phyloP scores from a whole-genome alignment of 805 yeast species.

The Candida golubevii region DNA sequence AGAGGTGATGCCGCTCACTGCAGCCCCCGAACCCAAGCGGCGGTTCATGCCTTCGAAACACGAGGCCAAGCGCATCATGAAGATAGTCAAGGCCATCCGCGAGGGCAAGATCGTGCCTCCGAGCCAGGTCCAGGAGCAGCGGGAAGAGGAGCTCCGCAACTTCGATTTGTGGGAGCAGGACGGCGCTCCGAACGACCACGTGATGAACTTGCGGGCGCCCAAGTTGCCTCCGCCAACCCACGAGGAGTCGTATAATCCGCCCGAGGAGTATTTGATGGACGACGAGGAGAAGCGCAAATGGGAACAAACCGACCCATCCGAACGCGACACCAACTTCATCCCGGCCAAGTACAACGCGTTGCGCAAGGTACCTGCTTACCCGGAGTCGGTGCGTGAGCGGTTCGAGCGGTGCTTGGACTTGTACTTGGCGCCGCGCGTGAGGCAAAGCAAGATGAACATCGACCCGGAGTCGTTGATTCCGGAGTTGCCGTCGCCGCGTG shows the following conservation, averaged over 20 bases:
- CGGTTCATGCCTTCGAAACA: constrained; percentile 95
- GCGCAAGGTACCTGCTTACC: constrained; percentile 92
- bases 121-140: constrained; percentile 47
- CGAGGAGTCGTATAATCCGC: constrained; percentile 96
- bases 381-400: constrained; percentile 77
- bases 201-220: constrained; percentile 93
- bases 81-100: constrained; percentile 91
- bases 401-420: constrained; percentile 93
- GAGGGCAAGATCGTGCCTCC: constrained; percentile 92
- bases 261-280: constrained; percentile 83
- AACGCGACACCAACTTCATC: constrained; percentile 71
- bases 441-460: constrained; percentile 83
- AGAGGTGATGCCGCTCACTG: constrained; percentile 87
- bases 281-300: constrained; percentile 74
- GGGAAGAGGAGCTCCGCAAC: constrained; percentile 47
- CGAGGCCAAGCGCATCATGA: constrained; percentile 95
- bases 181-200: constrained; percentile 56
- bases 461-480: constrained; percentile 96
- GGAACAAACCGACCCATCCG: constrained; percentile 66
- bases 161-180: constrained; percentile 82
- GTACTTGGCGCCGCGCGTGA: constrained; percentile 93
- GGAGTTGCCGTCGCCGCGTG: constrained; percentile 94
- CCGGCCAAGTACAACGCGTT: constrained; percentile 80
- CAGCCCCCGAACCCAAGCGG: constrained; percentile 95
- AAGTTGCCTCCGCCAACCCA: constrained; percentile 93